Percentiles rank a stretch among this genome's conserved stretches.
These are phyloP conservation scores for Vitis riparia DNA, from an alignment of 164 flowering plant species.

Conservation along the genomic window DNA sequence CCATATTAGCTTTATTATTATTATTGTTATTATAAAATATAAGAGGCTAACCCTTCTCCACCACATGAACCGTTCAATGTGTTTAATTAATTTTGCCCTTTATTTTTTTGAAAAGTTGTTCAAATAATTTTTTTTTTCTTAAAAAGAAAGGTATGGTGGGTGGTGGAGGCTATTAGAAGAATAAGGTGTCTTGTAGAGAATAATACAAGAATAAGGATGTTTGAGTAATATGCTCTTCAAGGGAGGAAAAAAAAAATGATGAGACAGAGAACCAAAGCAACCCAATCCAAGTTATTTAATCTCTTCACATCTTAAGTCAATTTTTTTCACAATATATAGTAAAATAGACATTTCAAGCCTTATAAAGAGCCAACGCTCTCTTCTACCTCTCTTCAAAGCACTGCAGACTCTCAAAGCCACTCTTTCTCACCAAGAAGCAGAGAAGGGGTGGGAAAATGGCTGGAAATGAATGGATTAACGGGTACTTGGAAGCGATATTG, in stretches of 20 bases:
- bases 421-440: not conserved
- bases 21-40: too few species aligned
- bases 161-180: not conserved
- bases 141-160: too few species aligned
- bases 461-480: slow-evolving; percentile 79
- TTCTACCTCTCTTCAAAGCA: slow-evolving; percentile 5
- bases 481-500: slow-evolving; percentile 80
- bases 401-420: not conserved
- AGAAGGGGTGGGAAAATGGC: slow-evolving; percentile 40
- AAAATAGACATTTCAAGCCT: too few species aligned
- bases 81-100: too few species aligned
- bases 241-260: not conserved
- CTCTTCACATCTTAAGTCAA: too few species aligned
- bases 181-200: slow-evolving; percentile 5
- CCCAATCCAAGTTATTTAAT: not conserved
- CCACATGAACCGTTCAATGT: too few species aligned
- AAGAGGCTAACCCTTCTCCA: too few species aligned
- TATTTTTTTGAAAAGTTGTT: too few species aligned
- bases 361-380: too few species aligned
- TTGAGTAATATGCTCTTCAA: slow-evolving; percentile 4
- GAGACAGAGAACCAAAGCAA: slow-evolving; percentile 11
- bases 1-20: too few species aligned
- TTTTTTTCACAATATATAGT: too few species aligned
- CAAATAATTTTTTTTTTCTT: too few species aligned
- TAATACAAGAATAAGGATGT: slow-evolving; percentile 11